Conservation (phyloP, 116 monocot species). For the Iris pallida region DNA sequence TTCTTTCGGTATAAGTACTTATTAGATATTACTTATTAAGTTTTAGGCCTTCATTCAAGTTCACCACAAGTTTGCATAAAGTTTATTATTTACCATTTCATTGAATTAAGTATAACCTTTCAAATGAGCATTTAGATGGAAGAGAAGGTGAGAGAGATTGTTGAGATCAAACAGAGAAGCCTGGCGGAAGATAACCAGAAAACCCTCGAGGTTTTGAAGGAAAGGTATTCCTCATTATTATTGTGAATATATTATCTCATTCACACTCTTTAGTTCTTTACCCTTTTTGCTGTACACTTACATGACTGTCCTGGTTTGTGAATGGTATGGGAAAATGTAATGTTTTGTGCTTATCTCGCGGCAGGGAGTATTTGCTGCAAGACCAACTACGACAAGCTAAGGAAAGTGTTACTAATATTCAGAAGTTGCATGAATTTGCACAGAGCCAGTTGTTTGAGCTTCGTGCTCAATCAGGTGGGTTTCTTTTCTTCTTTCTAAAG, state of each 20-base stretch:
- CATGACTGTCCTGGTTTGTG: no score
- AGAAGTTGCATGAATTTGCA: conserved; percentile 88
- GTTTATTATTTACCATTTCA: neutral
- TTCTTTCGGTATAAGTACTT: no score
- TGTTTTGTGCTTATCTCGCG: conserved; percentile 9
- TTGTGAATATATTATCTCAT: neutral
- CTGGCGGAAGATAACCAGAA: conserved; percentile 97
- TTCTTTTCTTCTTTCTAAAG: neutral
- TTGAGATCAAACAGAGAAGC: conserved; percentile 94
- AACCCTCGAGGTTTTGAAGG: conserved; percentile 92
- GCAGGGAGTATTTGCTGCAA: conserved; percentile 79
- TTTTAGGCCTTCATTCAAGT: neutral
- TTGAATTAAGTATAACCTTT: neutral
- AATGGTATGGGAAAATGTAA: conserved; percentile 9
- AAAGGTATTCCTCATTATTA: conserved; percentile 49
- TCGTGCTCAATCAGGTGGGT: conserved; percentile 87
- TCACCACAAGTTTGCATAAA: conserved; percentile 1
- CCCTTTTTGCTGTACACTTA: neutral
- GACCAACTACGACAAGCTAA: conserved; percentile 93
- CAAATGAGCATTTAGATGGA: conserved; percentile 67
- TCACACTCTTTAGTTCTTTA: neutral
- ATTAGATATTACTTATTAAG: no score
- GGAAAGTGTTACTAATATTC: conserved; percentile 92
- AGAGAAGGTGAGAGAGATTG: conserved; percentile 95
- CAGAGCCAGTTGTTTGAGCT: conserved; percentile 93